phyloP scores from a whole-genome alignment of 805 yeast genomes.

The Hanseniaspora thailandica region DNA sequence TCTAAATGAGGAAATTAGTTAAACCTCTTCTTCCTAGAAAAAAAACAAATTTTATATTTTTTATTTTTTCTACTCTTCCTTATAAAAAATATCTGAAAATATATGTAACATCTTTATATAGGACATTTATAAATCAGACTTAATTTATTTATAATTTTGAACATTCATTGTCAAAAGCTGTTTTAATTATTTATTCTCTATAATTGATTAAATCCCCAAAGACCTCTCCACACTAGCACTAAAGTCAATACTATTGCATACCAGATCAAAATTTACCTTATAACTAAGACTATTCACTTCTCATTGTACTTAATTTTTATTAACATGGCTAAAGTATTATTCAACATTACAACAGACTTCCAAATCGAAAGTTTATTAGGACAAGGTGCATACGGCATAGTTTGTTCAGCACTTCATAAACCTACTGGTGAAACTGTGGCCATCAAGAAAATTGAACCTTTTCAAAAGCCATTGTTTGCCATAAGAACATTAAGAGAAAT shows the following conservation, averaged over 20 bases:
- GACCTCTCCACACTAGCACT: too few relatives aligned
- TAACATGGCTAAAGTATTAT: conserved; percentile 33
- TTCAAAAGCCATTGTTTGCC: conserved; percentile 79
- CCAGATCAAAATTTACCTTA: too few relatives aligned
- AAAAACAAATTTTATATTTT: neutral
- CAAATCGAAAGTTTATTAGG: conserved; percentile 78
- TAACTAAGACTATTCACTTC: too few relatives aligned
- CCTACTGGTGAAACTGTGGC: conserved; percentile 88
- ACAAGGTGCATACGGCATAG: conserved; percentile 94
- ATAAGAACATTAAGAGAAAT: conserved; percentile 80
- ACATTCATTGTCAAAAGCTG: too few relatives aligned
- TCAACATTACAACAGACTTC: conserved; percentile 79
- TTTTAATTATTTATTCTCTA: too few relatives aligned
- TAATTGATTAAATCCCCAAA: too few relatives aligned
- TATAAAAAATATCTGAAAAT: too few relatives aligned
- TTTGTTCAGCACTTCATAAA: conserved; percentile 75
- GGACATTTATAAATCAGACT: too few relatives aligned
- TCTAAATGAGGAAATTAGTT: neutral
- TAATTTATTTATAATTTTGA: too few relatives aligned
- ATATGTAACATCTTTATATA: too few relatives aligned
- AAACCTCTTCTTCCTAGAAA: neutral
- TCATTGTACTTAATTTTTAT: neutral
- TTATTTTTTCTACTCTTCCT: neutral
- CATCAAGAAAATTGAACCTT: conserved; percentile 86
- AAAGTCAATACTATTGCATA: too few relatives aligned